These are phyloP conservation scores for Plasmodium ovale DNA, from an alignment of 169 alveolate genomes.

Conservation along the genomic window DNA sequence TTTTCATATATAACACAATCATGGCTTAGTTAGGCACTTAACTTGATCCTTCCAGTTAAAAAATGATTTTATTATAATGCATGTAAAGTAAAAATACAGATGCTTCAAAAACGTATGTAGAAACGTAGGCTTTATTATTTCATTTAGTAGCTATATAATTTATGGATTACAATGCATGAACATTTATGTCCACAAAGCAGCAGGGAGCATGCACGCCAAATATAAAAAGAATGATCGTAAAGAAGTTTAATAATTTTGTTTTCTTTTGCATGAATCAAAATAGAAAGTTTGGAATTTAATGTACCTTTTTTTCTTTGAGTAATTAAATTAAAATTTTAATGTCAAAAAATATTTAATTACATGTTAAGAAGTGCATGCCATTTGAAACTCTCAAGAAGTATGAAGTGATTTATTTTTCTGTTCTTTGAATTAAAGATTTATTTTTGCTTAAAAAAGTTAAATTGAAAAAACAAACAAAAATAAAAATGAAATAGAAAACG, in stretches of 20 bases:
- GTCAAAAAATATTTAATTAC: slow-evolving; percentile 3
- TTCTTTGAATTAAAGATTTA: slow-evolving; percentile 12
- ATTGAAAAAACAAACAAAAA: not conserved
- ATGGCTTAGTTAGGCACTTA: no score
- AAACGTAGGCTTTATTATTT: no score
- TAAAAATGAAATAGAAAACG: slow-evolving; percentile 24
- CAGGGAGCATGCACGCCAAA: no score
- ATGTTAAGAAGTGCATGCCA: not conserved
- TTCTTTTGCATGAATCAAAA: slow-evolving; percentile 1
- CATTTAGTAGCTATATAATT: no score
- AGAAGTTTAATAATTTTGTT: not conserved
- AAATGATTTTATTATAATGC: no score
- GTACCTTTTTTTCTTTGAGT: slow-evolving; percentile 11
- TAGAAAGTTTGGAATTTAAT: slow-evolving; percentile 9
- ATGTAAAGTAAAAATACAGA: no score
- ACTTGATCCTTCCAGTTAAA: no score
- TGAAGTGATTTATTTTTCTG: slow-evolving; percentile 2
- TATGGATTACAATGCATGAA: no score
- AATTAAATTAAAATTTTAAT: slow-evolving; percentile 16
- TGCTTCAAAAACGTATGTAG: no score
- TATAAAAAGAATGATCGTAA: slow-evolving; percentile 17
- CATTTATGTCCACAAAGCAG: no score
- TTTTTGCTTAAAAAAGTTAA: slow-evolving; percentile 9
- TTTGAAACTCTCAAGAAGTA: slow-evolving; percentile 3
- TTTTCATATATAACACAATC: no score